Evolutionary conservation across 2,329 filamentous ascomycete species (phyloP), one percentile per base, ranked within the genome.

Genomic region (Claviceps monticola): DNA sequence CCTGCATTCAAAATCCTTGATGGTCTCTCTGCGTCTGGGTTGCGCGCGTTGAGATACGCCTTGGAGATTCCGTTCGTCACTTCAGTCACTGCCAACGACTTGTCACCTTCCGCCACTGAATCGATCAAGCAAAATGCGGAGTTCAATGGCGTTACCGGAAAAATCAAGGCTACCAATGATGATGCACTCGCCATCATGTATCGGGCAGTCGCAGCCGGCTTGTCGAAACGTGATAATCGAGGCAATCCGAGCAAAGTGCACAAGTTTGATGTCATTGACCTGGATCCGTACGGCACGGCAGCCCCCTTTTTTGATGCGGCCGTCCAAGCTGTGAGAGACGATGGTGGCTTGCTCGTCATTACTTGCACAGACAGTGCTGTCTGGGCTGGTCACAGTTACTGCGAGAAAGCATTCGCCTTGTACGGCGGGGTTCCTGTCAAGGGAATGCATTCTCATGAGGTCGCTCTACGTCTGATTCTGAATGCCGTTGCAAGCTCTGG

Each of bases 291-390:
- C 61, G 93, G 93, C 43, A 94, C 88, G 0, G 93, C 91, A 1
- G 88, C 87, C 9, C 86, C 88, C 1, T 98, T 98, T 66, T 77
- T 98, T 51, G 93, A 98, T 64, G 83, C 88, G 1, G 89, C 93
- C 1, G 74, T 98, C 8, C 90, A 96, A 68, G 82, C 87, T 1
- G 78, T 96, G 7, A 82, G 77, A 48, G 79, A 85, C 56, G 88
- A 96, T 59, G 91, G 91, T 1, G 93, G 93, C 4, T 74, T 98
- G 41, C 76, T 98, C 4, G 96, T 90, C 64, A 86, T 98, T 5
- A 98, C 93, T 1, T 98, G 93, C 68, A 98, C 93, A 0, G 93
- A 98, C 66, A 90, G 91, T 9, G 89, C 86, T 9, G 88, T 98
- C 2, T 98, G 90, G 78, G 91, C 91, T 1, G 95, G 91, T 0